Conservation (phyloP, 139 green algal species). For the Auxenochlorella protothecoides region DNA sequence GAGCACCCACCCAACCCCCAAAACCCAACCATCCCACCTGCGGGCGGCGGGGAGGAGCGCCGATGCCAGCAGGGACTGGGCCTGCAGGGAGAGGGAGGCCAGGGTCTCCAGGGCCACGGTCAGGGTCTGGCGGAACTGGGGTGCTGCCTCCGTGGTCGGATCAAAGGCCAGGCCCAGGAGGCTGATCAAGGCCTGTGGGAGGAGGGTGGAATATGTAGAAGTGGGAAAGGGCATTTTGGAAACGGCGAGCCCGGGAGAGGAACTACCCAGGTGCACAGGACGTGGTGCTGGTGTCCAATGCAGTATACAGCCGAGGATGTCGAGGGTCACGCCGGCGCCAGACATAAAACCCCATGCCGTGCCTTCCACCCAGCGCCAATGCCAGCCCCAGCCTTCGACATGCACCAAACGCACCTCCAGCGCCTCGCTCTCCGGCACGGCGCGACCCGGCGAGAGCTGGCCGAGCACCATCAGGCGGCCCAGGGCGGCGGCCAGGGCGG, state of each 20-base stretch:
- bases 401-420: not conserved
- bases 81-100: slow-evolving; percentile 11
- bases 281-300: no score
- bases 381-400: not conserved
- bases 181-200: slow-evolving; percentile 22
- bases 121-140: slow-evolving; percentile 36
- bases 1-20: no score
- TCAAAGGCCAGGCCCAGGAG: slow-evolving; percentile 40
- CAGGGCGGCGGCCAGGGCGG: slow-evolving; percentile 21
- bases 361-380: not conserved
- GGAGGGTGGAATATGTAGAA: no score
- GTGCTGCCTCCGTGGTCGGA: slow-evolving; percentile 13
- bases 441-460: slow-evolving; percentile 4
- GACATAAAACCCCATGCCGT: not conserved
- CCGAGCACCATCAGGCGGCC: slow-evolving; percentile 31
- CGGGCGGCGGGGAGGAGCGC: slow-evolving; percentile 27
- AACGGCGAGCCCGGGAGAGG: no score
- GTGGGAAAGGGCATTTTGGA: no score
- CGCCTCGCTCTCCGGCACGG: slow-evolving; percentile 3
- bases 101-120: slow-evolving; percentile 48
- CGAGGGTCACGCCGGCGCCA: no score
- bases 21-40: slow-evolving; percentile 1
- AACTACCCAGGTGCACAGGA: no score
- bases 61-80: slow-evolving; percentile 25
- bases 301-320: no score